Percentiles rank a stretch among this genome's conserved stretches.
Evolutionary conservation across 345 rosid genomes (phyloP).

Genomic region (Adansonia digitata): DNA sequence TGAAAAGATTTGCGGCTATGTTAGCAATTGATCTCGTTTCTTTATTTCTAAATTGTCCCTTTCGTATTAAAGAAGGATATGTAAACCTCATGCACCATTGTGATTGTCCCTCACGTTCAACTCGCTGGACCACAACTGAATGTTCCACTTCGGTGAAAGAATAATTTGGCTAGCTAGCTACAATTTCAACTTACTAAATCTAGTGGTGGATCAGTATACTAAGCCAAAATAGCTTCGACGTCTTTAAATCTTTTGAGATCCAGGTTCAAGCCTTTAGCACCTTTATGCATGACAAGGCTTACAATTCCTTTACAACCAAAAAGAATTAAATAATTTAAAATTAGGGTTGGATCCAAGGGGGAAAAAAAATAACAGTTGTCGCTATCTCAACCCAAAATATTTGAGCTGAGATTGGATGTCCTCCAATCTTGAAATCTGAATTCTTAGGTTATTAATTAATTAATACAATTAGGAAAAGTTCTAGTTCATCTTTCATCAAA

Average conservation of each 20-base stretch:
- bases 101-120: not conserved
- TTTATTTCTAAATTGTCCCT: not conserved
- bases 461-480: not conserved
- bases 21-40: not conserved
- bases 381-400: not conserved
- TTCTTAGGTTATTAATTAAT: not conserved
- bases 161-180: not conserved
- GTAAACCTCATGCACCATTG: not conserved
- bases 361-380: not conserved
- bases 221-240: not conserved
- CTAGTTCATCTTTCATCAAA: not conserved
- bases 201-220: not conserved
- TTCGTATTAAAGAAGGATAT: not conserved
- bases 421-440: not conserved
- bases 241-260: not conserved
- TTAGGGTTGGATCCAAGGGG: not conserved
- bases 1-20: not conserved
- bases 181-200: not conserved
- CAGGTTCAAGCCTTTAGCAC: not conserved
- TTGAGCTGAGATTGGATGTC: not conserved
- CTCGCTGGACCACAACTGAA: not conserved
- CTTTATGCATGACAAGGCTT: not conserved
- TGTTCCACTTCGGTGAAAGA: not conserved
- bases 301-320: not conserved
- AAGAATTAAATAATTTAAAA: not conserved